These are phyloP conservation scores for Cnidoscolus chayamansa DNA, from an alignment of 441 rosid species.

Conservation along the genomic window DNA sequence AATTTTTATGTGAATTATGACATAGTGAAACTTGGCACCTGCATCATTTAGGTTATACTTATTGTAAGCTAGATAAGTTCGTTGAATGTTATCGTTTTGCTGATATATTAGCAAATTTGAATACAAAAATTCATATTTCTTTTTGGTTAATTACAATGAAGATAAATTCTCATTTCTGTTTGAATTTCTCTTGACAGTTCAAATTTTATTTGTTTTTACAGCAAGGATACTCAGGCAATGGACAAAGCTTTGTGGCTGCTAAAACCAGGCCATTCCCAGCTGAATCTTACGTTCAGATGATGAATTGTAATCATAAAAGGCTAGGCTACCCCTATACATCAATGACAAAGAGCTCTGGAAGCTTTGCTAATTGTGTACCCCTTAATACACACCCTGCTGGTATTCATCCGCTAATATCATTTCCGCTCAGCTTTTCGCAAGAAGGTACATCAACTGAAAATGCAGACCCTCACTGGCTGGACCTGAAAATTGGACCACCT, in stretches of 20 bases:
- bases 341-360: background rate
- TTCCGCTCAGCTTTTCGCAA: background rate
- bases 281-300: background rate
- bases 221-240: constrained; percentile 8
- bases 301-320: constrained; percentile 19
- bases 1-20: background rate
- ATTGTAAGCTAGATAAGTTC: too few relatives aligned
- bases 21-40: background rate
- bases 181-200: background rate
- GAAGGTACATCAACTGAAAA: constrained; percentile 2
- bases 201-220: background rate
- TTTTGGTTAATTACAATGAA: too few relatives aligned
- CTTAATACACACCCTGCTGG: constrained; percentile 29
- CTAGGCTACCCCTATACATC: constrained; percentile 11
- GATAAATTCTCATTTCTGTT: too few relatives aligned
- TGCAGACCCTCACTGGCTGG: constrained; percentile 26
- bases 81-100: too few relatives aligned
- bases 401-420: constrained; percentile 23
- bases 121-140: too few relatives aligned
- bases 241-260: constrained; percentile 1
- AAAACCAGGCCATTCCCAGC: background rate
- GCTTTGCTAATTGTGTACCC: background rate
- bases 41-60: too few relatives aligned
- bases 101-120: too few relatives aligned
- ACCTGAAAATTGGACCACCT: constrained; percentile 27